Evolutionary conservation across 352 stramenopile genomes (phyloP).

Genomic region (Phytophthora crassamura): DNA sequence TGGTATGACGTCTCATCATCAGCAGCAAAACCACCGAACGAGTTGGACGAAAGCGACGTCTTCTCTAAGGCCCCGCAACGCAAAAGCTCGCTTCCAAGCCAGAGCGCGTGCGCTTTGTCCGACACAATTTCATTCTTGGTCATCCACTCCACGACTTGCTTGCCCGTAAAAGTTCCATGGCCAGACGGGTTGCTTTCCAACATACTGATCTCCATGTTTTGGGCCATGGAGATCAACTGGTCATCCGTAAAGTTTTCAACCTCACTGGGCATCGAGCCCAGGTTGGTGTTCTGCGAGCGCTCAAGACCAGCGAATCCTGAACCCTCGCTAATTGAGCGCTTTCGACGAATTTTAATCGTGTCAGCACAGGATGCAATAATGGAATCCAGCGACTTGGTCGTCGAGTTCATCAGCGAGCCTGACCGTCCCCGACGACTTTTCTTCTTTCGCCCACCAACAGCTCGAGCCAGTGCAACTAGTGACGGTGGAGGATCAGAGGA

Average conservation of each 20-base stretch:
- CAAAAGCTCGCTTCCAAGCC: constrained; percentile 80
- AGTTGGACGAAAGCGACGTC: constrained; percentile 32
- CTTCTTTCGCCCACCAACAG: constrained; percentile 50
- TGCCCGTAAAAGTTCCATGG: constrained; percentile 65
- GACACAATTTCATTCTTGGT: constrained; percentile 80
- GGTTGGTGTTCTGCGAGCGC: constrained; percentile 32
- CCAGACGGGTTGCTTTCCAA: constrained; percentile 43
- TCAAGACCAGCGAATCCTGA: constrained; percentile 38
- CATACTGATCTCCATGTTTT: constrained; percentile 77
- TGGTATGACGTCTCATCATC: constrained; percentile 47
- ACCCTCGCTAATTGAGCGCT: constrained; percentile 68
- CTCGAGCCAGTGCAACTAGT: constrained; percentile 33
- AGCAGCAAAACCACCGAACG: constrained; percentile 38
- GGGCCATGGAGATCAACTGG: constrained; percentile 78
- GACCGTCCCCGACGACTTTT: constrained; percentile 49
- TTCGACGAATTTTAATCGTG: constrained; percentile 53
- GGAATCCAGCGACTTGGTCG: constrained; percentile 72
- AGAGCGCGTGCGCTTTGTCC: constrained; percentile 70
- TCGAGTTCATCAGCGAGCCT: constrained; percentile 67
- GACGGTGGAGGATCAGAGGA: constrained; percentile 54
- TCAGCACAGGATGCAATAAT: constrained; percentile 68
- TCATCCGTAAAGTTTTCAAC: constrained; percentile 82
- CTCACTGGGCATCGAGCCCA: constrained; percentile 50
- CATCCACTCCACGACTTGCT: constrained; percentile 77
- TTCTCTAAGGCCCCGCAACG: constrained; percentile 62